Evolutionary conservation across 306 rosid species (phyloP).

Genomic region (Vicia faba): DNA sequence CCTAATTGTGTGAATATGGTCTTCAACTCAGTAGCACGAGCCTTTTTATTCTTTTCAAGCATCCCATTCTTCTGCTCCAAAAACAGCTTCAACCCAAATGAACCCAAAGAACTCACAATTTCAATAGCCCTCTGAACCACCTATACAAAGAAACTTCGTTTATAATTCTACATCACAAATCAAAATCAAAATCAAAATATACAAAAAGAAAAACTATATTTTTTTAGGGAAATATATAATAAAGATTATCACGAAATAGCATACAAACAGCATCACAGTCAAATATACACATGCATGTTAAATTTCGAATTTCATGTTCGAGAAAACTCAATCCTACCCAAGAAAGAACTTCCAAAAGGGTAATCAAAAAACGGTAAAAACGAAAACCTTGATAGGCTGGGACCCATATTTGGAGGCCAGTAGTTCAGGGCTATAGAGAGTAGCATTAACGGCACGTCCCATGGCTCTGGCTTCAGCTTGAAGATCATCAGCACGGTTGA

Average conservation of each 20-base stretch:
- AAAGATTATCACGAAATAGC: too few relatives aligned
- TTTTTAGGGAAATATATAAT: too few relatives aligned
- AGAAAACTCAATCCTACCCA: background rate
- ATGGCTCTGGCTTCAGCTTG: slow-evolving; percentile 81
- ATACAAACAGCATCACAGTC: too few relatives aligned
- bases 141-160: slow-evolving; percentile 32
- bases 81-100: slow-evolving; percentile 68
- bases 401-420: slow-evolving; percentile 59
- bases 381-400: slow-evolving; percentile 55
- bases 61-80: slow-evolving; percentile 66
- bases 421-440: slow-evolving; percentile 66
- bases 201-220: background rate
- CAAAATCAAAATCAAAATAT: too few relatives aligned
- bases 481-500: slow-evolving; percentile 60
- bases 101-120: slow-evolving; percentile 57
- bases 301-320: too few relatives aligned
- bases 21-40: slow-evolving; percentile 70
- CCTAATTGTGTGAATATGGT: slow-evolving; percentile 67
- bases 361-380: background rate
- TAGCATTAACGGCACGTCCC: slow-evolving; percentile 64
- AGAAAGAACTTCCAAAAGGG: background rate
- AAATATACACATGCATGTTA: too few relatives aligned
- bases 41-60: slow-evolving; percentile 58
- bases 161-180: background rate
- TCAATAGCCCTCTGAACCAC: slow-evolving; percentile 65